Base-by-base conservation (phyloP, 2,329 filamentous ascomycete genomes). In the Aspergillus sp. region DNA sequence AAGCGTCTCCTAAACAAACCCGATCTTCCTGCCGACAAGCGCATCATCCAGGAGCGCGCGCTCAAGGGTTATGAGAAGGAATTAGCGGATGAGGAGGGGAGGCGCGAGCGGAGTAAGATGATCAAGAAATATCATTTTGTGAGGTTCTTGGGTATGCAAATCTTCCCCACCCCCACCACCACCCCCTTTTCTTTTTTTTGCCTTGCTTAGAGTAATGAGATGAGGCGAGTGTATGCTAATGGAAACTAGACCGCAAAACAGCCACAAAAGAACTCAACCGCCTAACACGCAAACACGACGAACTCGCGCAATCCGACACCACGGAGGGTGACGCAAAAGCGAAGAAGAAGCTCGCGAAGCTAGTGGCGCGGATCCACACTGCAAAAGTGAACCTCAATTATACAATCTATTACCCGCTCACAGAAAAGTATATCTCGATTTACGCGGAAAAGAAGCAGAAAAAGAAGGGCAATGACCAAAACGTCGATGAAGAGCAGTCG, bases 111-210 rank as follows among this genome's bases (percentile, higher is more conserved):
- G 66, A 80, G 79, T 52, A 82, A 84, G 62, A 83, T 87, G 77
- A 87, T 89, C 62, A 80, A 80, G 61, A 84, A 82, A 70, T 89
- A 88, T 71, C 87, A 89, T 71, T 88, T 87, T 76, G 82, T 89
- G n/a, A 77, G 87, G n/a, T 89, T 89, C 70, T 82, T 89, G 64
- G 87, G 78, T 80, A 71, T 45, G 71, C 22, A 9, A 34, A 7
- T 25, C 19, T 28, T 2, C 22, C 23, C n/a, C n/a, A n/a, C n/a
- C n/a, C n/a, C n/a, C n/a, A n/a, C n/a, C n/a, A n/a, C n/a, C n/a
- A n/a, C n/a, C n/a, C 19, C 22, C 17, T 6, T 34, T 23, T n/a
- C 55, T 38, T 55, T 31, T 31, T 45, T 25, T 17, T 43, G 7
- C 31, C 5, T 34, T 47, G 54, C 62, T 69, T 41, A 41, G 34